These are phyloP conservation scores for Teratosphaeria viscida DNA, from an alignment of 2,329 filamentous ascomycete species.

Conservation along the genomic window DNA sequence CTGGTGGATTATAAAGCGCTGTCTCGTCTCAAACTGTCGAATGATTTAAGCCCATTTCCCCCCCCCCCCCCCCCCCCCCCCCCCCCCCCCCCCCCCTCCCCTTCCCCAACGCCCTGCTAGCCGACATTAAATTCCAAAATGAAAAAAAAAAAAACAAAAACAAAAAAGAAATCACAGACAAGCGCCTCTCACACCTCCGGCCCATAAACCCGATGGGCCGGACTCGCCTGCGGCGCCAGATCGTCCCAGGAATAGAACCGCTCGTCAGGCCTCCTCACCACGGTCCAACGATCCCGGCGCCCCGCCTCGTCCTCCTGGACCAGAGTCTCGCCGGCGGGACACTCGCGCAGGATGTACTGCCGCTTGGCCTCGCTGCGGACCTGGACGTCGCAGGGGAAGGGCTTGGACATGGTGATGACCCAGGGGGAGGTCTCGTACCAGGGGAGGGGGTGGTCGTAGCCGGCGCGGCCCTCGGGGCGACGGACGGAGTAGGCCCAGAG, in stretches of 20 bases:
- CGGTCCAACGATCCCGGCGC: not conserved
- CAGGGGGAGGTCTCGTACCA: conserved; percentile 25
- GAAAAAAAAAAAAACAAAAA: not conserved
- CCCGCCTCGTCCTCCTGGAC: conserved; percentile 14
- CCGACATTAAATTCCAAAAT: not conserved
- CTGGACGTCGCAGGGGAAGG: conserved; percentile 21
- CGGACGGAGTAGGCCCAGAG: conserved; percentile 24
- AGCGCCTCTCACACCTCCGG: not conserved
- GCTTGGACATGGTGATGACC: conserved; percentile 26
- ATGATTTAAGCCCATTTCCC: too few relatives aligned
- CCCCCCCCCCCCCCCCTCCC: not conserved
- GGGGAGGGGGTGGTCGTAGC: conserved; percentile 16
- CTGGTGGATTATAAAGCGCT: too few relatives aligned
- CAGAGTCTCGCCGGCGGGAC: conserved; percentile 15
- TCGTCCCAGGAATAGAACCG: not conserved
- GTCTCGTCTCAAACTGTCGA: too few relatives aligned
- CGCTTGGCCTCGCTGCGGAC: conserved; percentile 22
- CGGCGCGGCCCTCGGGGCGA: conserved; percentile 14
- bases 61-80: not conserved
- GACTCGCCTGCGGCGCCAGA: not conserved
- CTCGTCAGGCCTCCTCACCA: not conserved
- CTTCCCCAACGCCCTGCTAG: not conserved
- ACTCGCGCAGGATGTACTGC: conserved; percentile 18
- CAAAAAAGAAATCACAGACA: not conserved
- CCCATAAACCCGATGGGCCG: not conserved